phyloP scores from a whole-genome alignment of 1,284 basidiomycete genomes.

The Gymnopus androsaceus region DNA sequence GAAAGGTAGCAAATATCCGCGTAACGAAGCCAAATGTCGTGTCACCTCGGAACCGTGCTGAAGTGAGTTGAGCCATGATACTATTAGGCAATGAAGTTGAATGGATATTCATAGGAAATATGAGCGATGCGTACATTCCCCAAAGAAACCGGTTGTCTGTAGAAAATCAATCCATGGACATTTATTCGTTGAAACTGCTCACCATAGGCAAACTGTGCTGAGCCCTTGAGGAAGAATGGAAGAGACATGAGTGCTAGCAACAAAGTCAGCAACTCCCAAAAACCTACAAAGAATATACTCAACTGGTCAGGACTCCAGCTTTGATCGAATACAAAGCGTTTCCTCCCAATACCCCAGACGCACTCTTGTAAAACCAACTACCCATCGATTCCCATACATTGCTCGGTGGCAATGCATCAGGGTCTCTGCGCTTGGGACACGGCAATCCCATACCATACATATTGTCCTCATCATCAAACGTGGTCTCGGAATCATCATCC shows the following conservation, averaged over 20 bases:
- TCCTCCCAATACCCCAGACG: conserved; percentile 48
- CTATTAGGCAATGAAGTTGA: conserved; percentile 34
- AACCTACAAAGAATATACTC: conserved; percentile 13
- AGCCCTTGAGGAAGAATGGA: conserved; percentile 58
- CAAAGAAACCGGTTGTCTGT: conserved; percentile 57
- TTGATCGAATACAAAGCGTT: conserved; percentile 79
- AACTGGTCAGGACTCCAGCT: conserved; percentile 68
- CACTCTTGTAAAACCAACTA: conserved; percentile 44
- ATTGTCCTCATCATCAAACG: conserved; percentile 2
- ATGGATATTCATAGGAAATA: neutral
- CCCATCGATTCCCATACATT: conserved; percentile 57
- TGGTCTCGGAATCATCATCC: conserved; percentile 28
- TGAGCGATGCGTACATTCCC: conserved; percentile 46
- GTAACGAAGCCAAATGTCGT: conserved; percentile 70
- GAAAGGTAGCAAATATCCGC: conserved; percentile 68
- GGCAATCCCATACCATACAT: conserved; percentile 8
- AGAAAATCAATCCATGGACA: neutral
- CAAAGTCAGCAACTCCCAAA: neutral
- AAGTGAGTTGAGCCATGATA: conserved; percentile 72
- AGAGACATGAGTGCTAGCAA: conserved; percentile 55
- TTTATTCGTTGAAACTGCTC: conserved; percentile 24
- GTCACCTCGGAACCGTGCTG: conserved; percentile 74
- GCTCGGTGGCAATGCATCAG: conserved; percentile 71
- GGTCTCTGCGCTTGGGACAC: conserved; percentile 52
- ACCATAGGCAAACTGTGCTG: conserved; percentile 64